phyloP scores from a whole-genome alignment of 148 eudicot species.

The Silene uniflora region DNA sequence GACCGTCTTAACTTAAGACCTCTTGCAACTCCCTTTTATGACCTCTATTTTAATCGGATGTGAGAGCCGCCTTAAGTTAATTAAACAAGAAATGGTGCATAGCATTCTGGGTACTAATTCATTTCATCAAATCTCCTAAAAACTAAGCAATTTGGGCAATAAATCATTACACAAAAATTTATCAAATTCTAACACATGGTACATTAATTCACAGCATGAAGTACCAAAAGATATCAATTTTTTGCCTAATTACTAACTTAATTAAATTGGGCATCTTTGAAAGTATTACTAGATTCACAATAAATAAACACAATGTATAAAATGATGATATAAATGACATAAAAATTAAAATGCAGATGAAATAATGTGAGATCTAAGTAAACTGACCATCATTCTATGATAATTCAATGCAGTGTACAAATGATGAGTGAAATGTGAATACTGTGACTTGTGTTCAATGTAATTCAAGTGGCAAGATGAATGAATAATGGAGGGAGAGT shows the following conservation, averaged over 20 bases:
- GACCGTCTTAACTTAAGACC: too few species aligned
- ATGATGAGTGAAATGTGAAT: background rate
- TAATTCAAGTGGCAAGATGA: too few species aligned
- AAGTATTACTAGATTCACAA: background rate
- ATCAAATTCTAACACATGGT: background rate
- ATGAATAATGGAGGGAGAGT: too few species aligned
- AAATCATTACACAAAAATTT: background rate
- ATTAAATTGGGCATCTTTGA: background rate
- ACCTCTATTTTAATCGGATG: too few species aligned
- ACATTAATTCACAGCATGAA: background rate
- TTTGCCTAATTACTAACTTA: too few species aligned
- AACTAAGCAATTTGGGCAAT: background rate
- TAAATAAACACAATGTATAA: background rate
- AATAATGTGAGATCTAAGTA: background rate
- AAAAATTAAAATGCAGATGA: conserved; percentile 4
- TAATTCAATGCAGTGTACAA: background rate
- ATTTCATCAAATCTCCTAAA: background rate
- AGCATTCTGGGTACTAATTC: background rate
- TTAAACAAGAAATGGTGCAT: too few species aligned
- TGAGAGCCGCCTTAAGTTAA: too few species aligned
- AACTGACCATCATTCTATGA: conserved; percentile 25
- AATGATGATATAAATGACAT: background rate
- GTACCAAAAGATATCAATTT: too few species aligned
- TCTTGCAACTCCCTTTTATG: too few species aligned
- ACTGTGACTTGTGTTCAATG: too few species aligned